Percentiles rank a stretch among this genome's conserved stretches.
Evolutionary conservation across 2,329 filamentous ascomycete species (phyloP).

Genomic region (Xylaria sp.): DNA sequence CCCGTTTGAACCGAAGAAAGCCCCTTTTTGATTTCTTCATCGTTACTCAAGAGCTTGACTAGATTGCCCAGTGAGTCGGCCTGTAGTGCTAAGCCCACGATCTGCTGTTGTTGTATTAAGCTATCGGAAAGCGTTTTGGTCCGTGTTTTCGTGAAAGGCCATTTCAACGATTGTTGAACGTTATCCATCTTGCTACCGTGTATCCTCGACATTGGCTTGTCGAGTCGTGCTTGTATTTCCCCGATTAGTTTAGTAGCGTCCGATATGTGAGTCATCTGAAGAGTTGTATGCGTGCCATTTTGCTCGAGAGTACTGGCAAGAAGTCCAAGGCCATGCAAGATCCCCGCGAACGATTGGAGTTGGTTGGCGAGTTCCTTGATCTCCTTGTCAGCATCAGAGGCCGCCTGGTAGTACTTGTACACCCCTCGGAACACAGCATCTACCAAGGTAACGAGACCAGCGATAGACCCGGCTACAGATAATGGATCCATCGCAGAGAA

Average conservation of each 20-base stretch:
- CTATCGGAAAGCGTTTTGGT: slow-evolving; percentile 31
- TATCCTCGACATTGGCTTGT: slow-evolving; percentile 17
- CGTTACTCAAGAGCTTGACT: slow-evolving; percentile 15
- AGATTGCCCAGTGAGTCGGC: slow-evolving; percentile 29
- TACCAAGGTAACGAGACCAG: not conserved
- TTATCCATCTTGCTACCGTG: not conserved
- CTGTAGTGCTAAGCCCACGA: slow-evolving; percentile 31
- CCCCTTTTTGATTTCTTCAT: slow-evolving; percentile 8
- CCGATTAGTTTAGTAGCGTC: slow-evolving; percentile 24
- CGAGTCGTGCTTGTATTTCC: slow-evolving; percentile 27
- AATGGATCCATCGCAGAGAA: not conserved
- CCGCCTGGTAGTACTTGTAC: not conserved
- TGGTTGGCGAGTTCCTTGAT: not conserved
- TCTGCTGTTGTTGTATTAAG: slow-evolving; percentile 31
- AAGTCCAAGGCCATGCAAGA: not conserved
- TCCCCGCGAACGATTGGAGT: not conserved
- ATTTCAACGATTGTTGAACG: slow-evolving; percentile 26
- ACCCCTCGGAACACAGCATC: not conserved
- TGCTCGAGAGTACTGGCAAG: slow-evolving; percentile 29
- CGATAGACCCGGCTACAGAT: not conserved
- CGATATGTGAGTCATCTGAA: slow-evolving; percentile 27
- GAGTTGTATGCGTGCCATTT: slow-evolving; percentile 11
- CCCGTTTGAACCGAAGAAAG: not conserved
- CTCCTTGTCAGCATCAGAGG: not conserved
- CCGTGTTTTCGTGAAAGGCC: slow-evolving; percentile 33